Percentiles rank a stretch among this genome's conserved stretches.
Evolutionary conservation across 345 rosid genomes (phyloP).

Genomic region (Microcos paniculata): DNA sequence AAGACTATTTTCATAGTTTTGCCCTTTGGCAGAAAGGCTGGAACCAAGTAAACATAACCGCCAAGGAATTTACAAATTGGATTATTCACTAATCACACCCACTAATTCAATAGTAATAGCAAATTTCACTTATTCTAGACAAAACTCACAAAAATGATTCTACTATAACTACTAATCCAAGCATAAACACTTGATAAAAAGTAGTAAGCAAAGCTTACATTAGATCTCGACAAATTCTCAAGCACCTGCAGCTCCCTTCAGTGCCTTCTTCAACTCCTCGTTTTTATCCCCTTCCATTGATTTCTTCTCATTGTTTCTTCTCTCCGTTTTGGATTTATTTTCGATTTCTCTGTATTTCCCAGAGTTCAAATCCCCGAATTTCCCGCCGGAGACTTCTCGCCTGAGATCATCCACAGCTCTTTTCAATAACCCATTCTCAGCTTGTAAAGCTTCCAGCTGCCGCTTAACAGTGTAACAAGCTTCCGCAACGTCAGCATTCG

Average conservation of each 20-base stretch:
- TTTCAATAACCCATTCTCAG: slow-evolving; percentile 61
- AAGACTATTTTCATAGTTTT: no score
- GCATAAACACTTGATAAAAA: background rate
- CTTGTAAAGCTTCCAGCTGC: slow-evolving; percentile 63
- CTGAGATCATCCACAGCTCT: slow-evolving; percentile 77
- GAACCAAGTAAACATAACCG: background rate
- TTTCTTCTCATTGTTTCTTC: slow-evolving; percentile 52
- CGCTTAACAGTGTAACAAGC: slow-evolving; percentile 50
- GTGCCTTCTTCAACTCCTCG: slow-evolving; percentile 72
- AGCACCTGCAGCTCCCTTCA: slow-evolving; percentile 43
- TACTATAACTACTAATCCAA: background rate
- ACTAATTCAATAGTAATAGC: background rate
- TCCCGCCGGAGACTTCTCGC: slow-evolving; percentile 39
- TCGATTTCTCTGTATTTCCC: slow-evolving; percentile 43
- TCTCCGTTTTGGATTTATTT: slow-evolving; percentile 34
- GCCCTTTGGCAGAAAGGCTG: no score
- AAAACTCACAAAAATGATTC: background rate
- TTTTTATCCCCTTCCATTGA: slow-evolving; percentile 47
- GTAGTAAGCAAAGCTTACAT: background rate
- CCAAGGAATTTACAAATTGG: background rate
- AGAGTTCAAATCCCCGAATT: slow-evolving; percentile 32
- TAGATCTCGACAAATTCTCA: slow-evolving; percentile 29
- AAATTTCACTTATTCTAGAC: background rate
- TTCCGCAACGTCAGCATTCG: slow-evolving; percentile 45
- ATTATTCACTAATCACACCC: background rate